phyloP scores from a whole-genome alignment of 2,329 filamentous ascomycete species.

The Gliomastix tumulicola region DNA sequence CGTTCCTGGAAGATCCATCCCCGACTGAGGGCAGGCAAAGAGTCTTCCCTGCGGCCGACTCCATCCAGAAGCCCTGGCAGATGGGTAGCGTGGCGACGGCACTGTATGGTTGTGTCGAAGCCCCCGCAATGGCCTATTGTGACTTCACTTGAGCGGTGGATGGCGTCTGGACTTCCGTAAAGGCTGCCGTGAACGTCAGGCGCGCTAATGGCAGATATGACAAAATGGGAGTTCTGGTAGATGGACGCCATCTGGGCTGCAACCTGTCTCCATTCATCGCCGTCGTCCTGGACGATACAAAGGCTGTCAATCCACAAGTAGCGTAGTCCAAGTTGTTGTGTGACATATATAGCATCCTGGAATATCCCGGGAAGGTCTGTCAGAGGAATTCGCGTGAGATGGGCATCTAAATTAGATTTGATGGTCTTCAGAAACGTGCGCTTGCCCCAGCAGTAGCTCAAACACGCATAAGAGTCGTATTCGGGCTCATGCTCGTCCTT shows the following conservation, averaged over 20 bases:
- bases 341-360: slow-evolving; percentile 1
- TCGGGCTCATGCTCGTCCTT: too few relatives aligned
- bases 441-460: slow-evolving; percentile 1
- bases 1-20: slow-evolving; percentile 22
- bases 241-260: background rate
- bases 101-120: too few relatives aligned
- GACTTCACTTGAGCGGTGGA: too few relatives aligned
- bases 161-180: too few relatives aligned
- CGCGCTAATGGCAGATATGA: background rate
- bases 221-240: background rate
- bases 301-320: slow-evolving; percentile 2
- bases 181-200: background rate
- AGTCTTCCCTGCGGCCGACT: background rate
- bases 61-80: too few relatives aligned
- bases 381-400: background rate
- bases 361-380: slow-evolving; percentile 1
- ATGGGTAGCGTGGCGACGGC: too few relatives aligned
- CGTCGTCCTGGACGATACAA: background rate
- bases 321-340: background rate
- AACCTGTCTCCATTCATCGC: background rate
- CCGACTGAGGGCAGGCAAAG: slow-evolving; percentile 4
- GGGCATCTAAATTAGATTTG: background rate
- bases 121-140: too few relatives aligned
- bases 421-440: background rate
- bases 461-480: background rate